A percentile compares a stretch with the other conserved stretches of the same genome.
Conservation (phyloP, 768 basidiomycete genomes). For the Pseudohyphozyma bogoriensis region DNA sequence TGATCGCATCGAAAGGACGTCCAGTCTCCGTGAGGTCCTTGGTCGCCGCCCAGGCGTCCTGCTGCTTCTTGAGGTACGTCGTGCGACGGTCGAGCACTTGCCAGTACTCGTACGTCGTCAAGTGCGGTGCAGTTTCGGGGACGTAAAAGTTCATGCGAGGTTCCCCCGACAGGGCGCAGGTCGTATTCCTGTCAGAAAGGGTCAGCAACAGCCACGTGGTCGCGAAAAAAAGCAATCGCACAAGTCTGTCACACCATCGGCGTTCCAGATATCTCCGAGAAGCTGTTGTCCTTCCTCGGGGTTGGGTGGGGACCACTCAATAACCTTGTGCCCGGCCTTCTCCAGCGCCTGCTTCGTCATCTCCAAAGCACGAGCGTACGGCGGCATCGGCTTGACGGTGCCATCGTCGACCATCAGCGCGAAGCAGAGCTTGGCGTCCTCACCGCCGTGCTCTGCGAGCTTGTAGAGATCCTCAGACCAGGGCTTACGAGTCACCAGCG, state of each 20-base stretch:
- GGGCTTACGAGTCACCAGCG: slow-evolving; percentile 48
- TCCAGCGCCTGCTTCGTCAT: slow-evolving; percentile 50
- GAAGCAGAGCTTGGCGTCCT: slow-evolving; percentile 45
- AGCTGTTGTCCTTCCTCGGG: slow-evolving; percentile 45
- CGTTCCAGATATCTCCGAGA: slow-evolving; percentile 33
- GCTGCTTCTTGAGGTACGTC: slow-evolving; percentile 48
- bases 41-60: slow-evolving; percentile 56
- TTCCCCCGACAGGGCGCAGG: slow-evolving; percentile 42
- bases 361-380: slow-evolving; percentile 53
- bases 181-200: slow-evolving; percentile 43
- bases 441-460: slow-evolving; percentile 48
- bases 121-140: background rate
- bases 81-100: too few relatives aligned
- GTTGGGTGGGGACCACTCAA: slow-evolving; percentile 57
- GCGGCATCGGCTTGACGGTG: slow-evolving; percentile 53
- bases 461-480: slow-evolving; percentile 56
- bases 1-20: slow-evolving; percentile 64
- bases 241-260: slow-evolving; percentile 41
- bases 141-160: slow-evolving; percentile 50
- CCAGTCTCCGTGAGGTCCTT: slow-evolving; percentile 51
- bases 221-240: too few relatives aligned
- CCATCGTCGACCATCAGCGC: slow-evolving; percentile 61
- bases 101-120: too few relatives aligned
- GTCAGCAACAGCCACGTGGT: too few relatives aligned
- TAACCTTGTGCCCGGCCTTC: slow-evolving; percentile 54